These are phyloP conservation scores for Avena eriantha DNA, from an alignment of 176 grass and related monocot genomes.

Conservation along the genomic window DNA sequence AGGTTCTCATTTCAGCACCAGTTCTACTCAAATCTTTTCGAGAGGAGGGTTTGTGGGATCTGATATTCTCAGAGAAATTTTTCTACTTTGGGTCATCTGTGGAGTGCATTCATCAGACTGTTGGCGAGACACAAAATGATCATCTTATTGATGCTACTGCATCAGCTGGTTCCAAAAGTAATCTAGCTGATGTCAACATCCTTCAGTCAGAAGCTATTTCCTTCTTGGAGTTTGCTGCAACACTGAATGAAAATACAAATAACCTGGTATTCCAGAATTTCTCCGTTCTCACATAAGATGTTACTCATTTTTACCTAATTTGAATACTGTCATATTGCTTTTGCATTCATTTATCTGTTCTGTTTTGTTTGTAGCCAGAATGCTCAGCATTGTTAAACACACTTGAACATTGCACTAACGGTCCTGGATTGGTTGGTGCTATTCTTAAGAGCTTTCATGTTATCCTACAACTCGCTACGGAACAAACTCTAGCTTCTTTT, in stretches of 20 bases:
- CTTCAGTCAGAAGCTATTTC: conserved; percentile 95
- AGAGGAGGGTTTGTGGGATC: conserved; percentile 86
- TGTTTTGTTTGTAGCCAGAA: conserved; percentile 82
- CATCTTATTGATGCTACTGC: conserved; percentile 44
- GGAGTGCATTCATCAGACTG: conserved; percentile 47
- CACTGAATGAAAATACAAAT: conserved; percentile 80
- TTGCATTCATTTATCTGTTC: conserved; percentile 36
- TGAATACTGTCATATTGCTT: conserved; percentile 27
- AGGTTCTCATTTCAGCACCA: conserved; percentile 93
- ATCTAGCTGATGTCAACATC: conserved; percentile 56
- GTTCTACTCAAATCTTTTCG: conserved; percentile 82
- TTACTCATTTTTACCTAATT: conserved; percentile 16
- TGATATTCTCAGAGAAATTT: conserved; percentile 95
- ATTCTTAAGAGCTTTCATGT: conserved; percentile 87
- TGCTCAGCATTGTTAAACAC: conserved; percentile 75
- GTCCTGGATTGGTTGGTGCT: conserved; percentile 68
- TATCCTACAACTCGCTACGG: conserved; percentile 80
- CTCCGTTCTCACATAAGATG: conserved; percentile 23
- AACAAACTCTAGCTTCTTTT: conserved; percentile 84
- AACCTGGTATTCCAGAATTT: conserved; percentile 73
- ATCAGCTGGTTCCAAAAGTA: conserved; percentile 41
- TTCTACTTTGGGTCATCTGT: conserved; percentile 80
- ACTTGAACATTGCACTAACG: conserved; percentile 69
- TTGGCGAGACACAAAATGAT: conserved; percentile 36
- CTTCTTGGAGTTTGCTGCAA: conserved; percentile 97